phyloP scores from a whole-genome alignment of 139 green algal species.

The Ettlia oleoabundans region DNA sequence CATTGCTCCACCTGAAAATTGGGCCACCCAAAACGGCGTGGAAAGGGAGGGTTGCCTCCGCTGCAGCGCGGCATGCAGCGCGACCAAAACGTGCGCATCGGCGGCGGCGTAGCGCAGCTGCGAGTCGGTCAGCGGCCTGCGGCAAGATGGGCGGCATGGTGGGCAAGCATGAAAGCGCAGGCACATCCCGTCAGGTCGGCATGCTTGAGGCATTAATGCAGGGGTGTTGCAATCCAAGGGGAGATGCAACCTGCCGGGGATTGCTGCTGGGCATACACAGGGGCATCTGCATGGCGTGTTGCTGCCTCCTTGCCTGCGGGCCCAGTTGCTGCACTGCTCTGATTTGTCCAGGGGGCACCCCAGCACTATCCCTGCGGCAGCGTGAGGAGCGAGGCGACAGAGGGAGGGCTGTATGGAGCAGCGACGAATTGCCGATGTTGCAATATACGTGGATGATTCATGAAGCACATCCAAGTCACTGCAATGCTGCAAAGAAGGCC shows the following conservation, averaged over 20 bases:
- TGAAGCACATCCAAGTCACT: not conserved
- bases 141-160: too few species aligned
- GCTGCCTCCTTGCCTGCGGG: too few species aligned
- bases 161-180: too few species aligned
- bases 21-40: not conserved
- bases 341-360: conserved; percentile 41
- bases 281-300: too few species aligned
- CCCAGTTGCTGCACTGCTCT: conserved; percentile 50
- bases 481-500: not conserved
- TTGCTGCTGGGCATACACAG: too few species aligned
- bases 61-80: conserved; percentile 32
- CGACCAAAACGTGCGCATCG: conserved; percentile 45
- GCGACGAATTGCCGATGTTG: not conserved
- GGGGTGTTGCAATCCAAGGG: too few species aligned
- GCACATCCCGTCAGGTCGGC: too few species aligned
- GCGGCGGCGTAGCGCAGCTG: conserved; percentile 46
- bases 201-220: too few species aligned
- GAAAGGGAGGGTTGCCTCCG: not conserved
- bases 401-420: too few species aligned
- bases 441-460: not conserved
- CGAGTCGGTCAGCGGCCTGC: conserved; percentile 36
- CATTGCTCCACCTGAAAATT: conserved; percentile 17
- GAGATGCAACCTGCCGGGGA: too few species aligned
- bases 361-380: too few species aligned
- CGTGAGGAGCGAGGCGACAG: too few species aligned